Percentiles rank a stretch among this genome's conserved stretches.
Conservation (phyloP, 257 asterid species). For the Thymus mandschuricus region DNA sequence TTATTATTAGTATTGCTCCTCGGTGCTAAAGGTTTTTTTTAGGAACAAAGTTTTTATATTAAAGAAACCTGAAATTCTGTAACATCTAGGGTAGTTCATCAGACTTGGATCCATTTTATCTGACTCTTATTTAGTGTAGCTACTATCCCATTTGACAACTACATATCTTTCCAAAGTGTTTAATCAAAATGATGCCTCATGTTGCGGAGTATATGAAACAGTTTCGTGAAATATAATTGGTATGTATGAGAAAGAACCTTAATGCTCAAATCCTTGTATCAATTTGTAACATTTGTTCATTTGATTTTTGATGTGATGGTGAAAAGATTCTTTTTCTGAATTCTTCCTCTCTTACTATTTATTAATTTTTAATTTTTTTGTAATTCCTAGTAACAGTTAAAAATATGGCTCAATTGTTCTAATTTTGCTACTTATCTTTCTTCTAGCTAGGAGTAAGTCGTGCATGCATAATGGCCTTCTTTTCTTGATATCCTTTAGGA, state of each 20-base stretch:
- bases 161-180: neutral
- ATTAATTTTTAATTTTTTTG: no score
- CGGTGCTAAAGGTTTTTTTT: neutral
- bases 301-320: neutral
- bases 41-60: neutral
- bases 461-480: neutral
- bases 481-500: no score
- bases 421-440: neutral
- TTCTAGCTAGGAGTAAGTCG: neutral
- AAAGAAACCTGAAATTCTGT: slow-evolving; percentile 1
- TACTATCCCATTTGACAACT: neutral
- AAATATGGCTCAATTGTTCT: neutral
- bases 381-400: neutral
- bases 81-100: slow-evolving; percentile 2
- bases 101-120: neutral
- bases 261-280: neutral
- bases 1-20: slow-evolving; percentile 9
- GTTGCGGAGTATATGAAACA: slow-evolving; percentile 7
- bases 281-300: neutral
- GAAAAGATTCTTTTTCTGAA: slow-evolving; percentile 2
- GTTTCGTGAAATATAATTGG: neutral
- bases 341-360: neutral
- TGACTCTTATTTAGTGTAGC: slow-evolving; percentile 7
- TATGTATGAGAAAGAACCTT: neutral
- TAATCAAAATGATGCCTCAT: neutral